Evolutionary conservation across 2,329 filamentous ascomycete species (phyloP), one percentile per base, ranked within the genome.

Genomic region (Diplodia corticola): DNA sequence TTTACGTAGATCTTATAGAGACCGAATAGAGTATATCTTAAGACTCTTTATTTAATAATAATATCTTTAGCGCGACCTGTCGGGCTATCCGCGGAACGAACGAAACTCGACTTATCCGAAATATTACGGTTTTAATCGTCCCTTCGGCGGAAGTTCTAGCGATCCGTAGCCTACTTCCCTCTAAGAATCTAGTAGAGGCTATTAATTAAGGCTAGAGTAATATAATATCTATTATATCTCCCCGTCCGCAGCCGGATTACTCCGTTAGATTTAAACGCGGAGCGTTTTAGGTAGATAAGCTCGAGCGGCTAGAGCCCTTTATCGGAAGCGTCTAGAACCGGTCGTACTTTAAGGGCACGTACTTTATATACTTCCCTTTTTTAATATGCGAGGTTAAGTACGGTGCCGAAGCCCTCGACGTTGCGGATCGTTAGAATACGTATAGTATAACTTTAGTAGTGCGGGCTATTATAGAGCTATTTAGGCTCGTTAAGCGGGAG

Each of bases 171-270:
- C 28, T 28, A 28, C 28, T 28, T 6, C 28, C 28, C 28, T 28
- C 28, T 28, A 6, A 28, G 28, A 28, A 28, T 28, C 28, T 28
- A 6, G 28, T 28, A 28, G 79, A 83, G 69, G 80, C 76, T 67
- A 72, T 79, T 37, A 80, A 82, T 68, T 74, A 81, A 71, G 73
- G 73, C 65, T 83, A 79, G 80, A 76, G 75, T 63, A 78, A 77
- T 67, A 75, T 75, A 5, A 73, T 80, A 44, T 74, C 4, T 79
- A 79, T 63, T 9, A 15, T 7, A 15, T 30, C 22, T 10, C 13
- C 54, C 2, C 4, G 17, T 7, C 54, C 54, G 6, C 10, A 46
- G 12, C 59, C 59, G 5, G 37, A 63, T 20, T 50, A 49, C 24
- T 63, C 59, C 12, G 37, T 63, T n/a, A 40, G 59, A 5, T 63